Evolutionary conservation across 345 rosid genomes (phyloP).

Genomic region (Gossypium bickii): DNA sequence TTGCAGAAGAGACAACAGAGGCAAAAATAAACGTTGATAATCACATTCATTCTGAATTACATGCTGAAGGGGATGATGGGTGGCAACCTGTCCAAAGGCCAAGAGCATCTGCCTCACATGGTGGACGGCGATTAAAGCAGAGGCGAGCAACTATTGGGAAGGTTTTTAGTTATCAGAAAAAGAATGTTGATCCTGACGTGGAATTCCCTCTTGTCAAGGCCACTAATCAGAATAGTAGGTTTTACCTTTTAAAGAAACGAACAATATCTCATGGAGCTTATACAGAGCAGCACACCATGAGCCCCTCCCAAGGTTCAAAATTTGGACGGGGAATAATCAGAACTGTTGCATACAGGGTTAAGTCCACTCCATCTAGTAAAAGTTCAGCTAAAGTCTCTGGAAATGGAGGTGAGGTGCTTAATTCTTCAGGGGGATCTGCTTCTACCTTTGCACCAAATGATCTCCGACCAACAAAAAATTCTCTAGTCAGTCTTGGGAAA

Average conservation of each 20-base stretch:
- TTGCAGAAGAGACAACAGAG: constrained; percentile 39
- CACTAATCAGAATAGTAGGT: constrained; percentile 51
- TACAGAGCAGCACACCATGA: constrained; percentile 48
- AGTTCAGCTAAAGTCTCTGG: constrained; percentile 34
- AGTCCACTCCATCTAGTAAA: constrained; percentile 54
- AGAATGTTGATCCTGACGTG: constrained; percentile 48
- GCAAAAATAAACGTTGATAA: constrained; percentile 28
- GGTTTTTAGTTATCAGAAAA: constrained; percentile 68
- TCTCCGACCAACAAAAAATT: constrained; percentile 32
- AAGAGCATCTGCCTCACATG: constrained; percentile 67
- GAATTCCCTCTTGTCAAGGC: constrained; percentile 49
- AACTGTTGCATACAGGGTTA: constrained; percentile 81
- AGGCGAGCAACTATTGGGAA: constrained; percentile 74
- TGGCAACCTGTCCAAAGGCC: constrained; percentile 98
- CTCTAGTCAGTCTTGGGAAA: constrained; percentile 67
- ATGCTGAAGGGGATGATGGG: constrained; percentile 76
- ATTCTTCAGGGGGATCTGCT: constrained; percentile 41
- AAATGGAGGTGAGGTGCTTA: constrained; percentile 31
- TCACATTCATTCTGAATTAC: constrained; percentile 41
- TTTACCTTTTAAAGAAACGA: constrained; percentile 65
- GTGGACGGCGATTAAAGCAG: constrained; percentile 78
- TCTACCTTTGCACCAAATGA: constrained; percentile 36
- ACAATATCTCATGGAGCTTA: constrained; percentile 57
- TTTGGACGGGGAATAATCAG: constrained; percentile 71
- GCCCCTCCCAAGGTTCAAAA: constrained; percentile 60